Evolutionary conservation across 352 stramenopile species (phyloP).

Genomic region (Phytophthora crassamura): DNA sequence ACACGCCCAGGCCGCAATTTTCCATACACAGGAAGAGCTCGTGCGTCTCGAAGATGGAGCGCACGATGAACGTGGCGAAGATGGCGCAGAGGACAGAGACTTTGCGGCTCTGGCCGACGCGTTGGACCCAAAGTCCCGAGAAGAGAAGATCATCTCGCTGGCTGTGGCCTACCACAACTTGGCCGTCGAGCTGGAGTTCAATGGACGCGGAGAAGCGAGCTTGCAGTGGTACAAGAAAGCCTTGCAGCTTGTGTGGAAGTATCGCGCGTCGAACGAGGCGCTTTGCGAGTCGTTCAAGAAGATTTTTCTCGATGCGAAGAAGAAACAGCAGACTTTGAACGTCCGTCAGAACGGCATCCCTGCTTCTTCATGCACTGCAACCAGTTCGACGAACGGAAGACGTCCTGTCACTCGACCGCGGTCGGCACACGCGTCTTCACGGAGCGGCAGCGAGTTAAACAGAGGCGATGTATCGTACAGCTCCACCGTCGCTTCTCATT

Average conservation of each 20-base stretch:
- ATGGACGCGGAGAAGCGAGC: slow-evolving; percentile 66
- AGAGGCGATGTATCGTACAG: slow-evolving; percentile 59
- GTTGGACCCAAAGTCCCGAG: slow-evolving; percentile 61
- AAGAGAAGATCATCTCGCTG: slow-evolving; percentile 82
- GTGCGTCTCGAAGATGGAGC: slow-evolving; percentile 51
- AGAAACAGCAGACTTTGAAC: slow-evolving; percentile 50
- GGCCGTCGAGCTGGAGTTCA: slow-evolving; percentile 83
- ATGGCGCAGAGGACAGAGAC: slow-evolving; percentile 9
- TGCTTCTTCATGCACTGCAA: slow-evolving; percentile 5
- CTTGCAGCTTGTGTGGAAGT: slow-evolving; percentile 70
- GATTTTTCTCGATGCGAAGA: slow-evolving; percentile 76
- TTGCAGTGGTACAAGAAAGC: slow-evolving; percentile 89
- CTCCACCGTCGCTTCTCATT: slow-evolving; percentile 64
- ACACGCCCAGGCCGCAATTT: slow-evolving; percentile 81
- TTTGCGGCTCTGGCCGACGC: slow-evolving; percentile 29
- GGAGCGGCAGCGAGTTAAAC: background rate
- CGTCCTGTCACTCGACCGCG: slow-evolving; percentile 30
- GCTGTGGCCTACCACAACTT: slow-evolving; percentile 86
- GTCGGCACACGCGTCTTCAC: slow-evolving; percentile 47
- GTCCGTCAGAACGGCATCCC: slow-evolving; percentile 30
- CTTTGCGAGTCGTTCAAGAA: slow-evolving; percentile 77
- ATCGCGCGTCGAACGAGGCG: slow-evolving; percentile 62
- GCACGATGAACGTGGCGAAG: slow-evolving; percentile 13
- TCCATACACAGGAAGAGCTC: slow-evolving; percentile 84
- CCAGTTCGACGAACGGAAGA: background rate